Percentiles rank a stretch among this genome's conserved stretches.
These are phyloP conservation scores for bread wheat (Triticum aestivum) DNA, from an alignment of 176 grass and related monocot species.

Conservation along the genomic window DNA sequence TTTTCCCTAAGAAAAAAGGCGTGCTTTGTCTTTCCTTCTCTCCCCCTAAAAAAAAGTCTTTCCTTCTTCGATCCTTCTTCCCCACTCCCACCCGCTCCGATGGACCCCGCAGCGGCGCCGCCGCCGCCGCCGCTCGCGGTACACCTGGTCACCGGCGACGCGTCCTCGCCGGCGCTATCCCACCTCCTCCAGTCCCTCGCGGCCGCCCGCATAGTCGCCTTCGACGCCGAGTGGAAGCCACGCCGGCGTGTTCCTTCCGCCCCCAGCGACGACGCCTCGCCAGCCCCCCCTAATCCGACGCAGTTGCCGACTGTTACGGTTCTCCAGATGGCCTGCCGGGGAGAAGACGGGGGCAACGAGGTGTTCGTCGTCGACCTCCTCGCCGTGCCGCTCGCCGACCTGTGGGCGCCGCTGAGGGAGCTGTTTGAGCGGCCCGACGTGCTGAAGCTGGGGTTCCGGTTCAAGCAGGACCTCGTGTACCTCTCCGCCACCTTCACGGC, in stretches of 20 bases:
- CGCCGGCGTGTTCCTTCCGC: constrained; percentile 25
- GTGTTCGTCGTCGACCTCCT: constrained; percentile 88
- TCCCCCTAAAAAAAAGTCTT: too few relatives aligned
- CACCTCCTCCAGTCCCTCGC: constrained; percentile 50
- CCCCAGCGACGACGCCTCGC: constrained; percentile 1
- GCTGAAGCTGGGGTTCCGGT: constrained; percentile 85
- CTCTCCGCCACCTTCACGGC: constrained; percentile 83
- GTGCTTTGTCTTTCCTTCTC: neutral
- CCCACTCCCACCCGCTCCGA: neutral
- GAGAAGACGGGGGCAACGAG: constrained; percentile 14
- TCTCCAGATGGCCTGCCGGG: constrained; percentile 74
- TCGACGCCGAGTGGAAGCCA: constrained; percentile 98
- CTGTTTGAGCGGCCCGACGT: constrained; percentile 57
- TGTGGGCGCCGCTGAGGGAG: constrained; percentile 62
- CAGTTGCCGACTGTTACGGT: constrained; percentile 65
- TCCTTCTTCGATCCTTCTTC: neutral
- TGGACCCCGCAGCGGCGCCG: constrained; percentile 19
- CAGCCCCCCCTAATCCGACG: neutral
- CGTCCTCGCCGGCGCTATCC: constrained; percentile 42
- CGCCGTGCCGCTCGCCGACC: constrained; percentile 52
- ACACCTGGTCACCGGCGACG: constrained; percentile 33
- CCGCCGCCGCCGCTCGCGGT: constrained; percentile 10
- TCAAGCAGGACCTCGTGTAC: constrained; percentile 92
- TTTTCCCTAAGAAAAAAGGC: neutral
- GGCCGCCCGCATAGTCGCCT: constrained; percentile 46